Evolutionary conservation across 2,329 filamentous ascomycete genomes (phyloP).

Genomic region (Phaeophleospora eucalypticola): DNA sequence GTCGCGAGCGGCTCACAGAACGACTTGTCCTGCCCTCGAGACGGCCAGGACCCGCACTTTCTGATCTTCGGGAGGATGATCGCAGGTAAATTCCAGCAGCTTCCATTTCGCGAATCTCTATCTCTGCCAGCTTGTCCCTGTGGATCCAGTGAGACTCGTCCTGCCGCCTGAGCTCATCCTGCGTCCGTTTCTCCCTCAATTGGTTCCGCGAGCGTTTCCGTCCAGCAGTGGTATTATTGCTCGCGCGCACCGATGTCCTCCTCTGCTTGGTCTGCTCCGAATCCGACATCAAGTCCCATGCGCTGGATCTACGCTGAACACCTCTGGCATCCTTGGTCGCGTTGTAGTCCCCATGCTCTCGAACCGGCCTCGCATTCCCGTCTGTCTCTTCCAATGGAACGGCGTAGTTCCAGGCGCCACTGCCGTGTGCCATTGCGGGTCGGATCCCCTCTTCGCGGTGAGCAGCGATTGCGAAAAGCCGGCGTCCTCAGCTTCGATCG

Average conservation of each 20-base stretch:
- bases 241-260: constrained; percentile 21
- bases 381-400: constrained; percentile 22
- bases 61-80: constrained; percentile 53
- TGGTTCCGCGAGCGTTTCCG: constrained; percentile 28
- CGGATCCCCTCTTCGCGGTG: neutral
- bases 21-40: constrained; percentile 42
- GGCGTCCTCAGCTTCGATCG: neutral
- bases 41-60: constrained; percentile 31
- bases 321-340: constrained; percentile 7
- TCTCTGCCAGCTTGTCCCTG: constrained; percentile 74
- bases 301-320: constrained; percentile 14
- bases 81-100: constrained; percentile 65
- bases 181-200: constrained; percentile 19
- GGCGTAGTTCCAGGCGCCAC: constrained; percentile 21
- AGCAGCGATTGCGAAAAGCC: neutral
- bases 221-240: constrained; percentile 17
- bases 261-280: constrained; percentile 24
- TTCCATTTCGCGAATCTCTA: constrained; percentile 75
- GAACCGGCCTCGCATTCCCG: constrained; percentile 16
- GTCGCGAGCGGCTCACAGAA: constrained; percentile 23
- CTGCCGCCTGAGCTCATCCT: constrained; percentile 7
- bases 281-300: constrained; percentile 25
- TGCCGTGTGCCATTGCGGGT: constrained; percentile 12
- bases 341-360: constrained; percentile 1
- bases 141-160: constrained; percentile 80